These are phyloP conservation scores for Kodamaea restingae DNA, from an alignment of 805 yeast genomes.

Conservation along the genomic window DNA sequence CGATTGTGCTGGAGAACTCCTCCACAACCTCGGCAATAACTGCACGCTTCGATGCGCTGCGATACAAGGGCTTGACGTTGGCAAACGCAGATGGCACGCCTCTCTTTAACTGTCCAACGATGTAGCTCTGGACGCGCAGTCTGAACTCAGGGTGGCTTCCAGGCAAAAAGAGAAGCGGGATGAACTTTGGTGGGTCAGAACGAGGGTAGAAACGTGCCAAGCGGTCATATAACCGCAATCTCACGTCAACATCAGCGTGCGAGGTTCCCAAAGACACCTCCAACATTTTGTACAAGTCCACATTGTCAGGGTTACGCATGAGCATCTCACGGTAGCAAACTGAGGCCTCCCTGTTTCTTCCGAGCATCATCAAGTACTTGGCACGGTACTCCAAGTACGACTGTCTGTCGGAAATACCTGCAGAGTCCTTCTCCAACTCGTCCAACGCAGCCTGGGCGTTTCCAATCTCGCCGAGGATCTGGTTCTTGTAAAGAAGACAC, in stretches of 20 bases:
- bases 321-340: slow-evolving; percentile 62
- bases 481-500: slow-evolving; percentile 68
- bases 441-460: slow-evolving; percentile 61
- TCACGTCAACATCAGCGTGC: slow-evolving; percentile 39
- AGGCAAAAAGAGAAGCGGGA: slow-evolving; percentile 71
- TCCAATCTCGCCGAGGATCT: slow-evolving; percentile 59
- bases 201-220: slow-evolving; percentile 71
- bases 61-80: slow-evolving; percentile 77
- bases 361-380: slow-evolving; percentile 54
- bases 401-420: slow-evolving; percentile 51
- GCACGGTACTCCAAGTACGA: slow-evolving; percentile 67
- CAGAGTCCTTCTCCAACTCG: slow-evolving; percentile 49
- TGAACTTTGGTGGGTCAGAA: slow-evolving; percentile 72
- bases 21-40: slow-evolving; percentile 52
- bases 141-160: slow-evolving; percentile 49
- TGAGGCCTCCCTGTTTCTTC: slow-evolving; percentile 60
- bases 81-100: slow-evolving; percentile 91
- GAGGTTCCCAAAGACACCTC: slow-evolving; percentile 61
- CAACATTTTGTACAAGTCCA: slow-evolving; percentile 57
- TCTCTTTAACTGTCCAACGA: slow-evolving; percentile 58
- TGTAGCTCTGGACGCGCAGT: slow-evolving; percentile 47
- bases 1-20: slow-evolving; percentile 38
- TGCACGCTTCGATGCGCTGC: slow-evolving; percentile 34
- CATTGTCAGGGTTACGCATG: slow-evolving; percentile 82
- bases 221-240: slow-evolving; percentile 60